Conservation (phyloP, 768 basidiomycete genomes). For the Trametes maxima region DNA sequence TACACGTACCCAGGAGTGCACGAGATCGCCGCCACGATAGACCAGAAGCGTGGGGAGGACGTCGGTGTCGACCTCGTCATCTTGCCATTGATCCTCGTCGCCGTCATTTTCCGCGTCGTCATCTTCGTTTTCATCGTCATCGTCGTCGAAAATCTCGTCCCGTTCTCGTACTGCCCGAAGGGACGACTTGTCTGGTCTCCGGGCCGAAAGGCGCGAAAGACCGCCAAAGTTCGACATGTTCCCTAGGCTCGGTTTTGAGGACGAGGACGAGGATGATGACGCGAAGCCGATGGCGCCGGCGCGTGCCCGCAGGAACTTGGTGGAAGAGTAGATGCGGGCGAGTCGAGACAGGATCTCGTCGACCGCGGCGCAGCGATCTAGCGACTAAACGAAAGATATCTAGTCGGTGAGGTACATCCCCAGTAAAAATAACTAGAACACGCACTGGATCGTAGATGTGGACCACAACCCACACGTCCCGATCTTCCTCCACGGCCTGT, state of each 20-base stretch:
- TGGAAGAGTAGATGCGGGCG: slow-evolving; percentile 67
- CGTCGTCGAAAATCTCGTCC: slow-evolving; percentile 30
- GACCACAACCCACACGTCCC: slow-evolving; percentile 77
- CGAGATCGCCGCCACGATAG: slow-evolving; percentile 78
- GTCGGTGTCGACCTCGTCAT: slow-evolving; percentile 73
- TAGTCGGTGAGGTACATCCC: background rate
- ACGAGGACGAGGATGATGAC: slow-evolving; percentile 44
- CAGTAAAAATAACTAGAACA: slow-evolving; percentile 11
- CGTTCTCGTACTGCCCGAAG: slow-evolving; percentile 21
- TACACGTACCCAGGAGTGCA: slow-evolving; percentile 87
- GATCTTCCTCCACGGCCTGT: slow-evolving; percentile 73
- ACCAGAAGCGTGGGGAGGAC: slow-evolving; percentile 80
- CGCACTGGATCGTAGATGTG: slow-evolving; percentile 83
- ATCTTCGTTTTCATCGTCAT: slow-evolving; percentile 45
- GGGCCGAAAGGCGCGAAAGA: slow-evolving; percentile 23
- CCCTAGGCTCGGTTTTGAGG: slow-evolving; percentile 11
- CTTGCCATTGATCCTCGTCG: slow-evolving; percentile 47
- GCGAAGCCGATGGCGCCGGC: slow-evolving; percentile 78
- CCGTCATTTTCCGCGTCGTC: slow-evolving; percentile 37
- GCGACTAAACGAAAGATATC: slow-evolving; percentile 46
- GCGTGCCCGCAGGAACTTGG: slow-evolving; percentile 83
- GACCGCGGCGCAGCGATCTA: slow-evolving; percentile 72
- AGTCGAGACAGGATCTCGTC: slow-evolving; percentile 70
- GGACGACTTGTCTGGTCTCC: slow-evolving; percentile 27
- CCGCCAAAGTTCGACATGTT: slow-evolving; percentile 19